Conservation (phyloP, 2,329 filamentous ascomycete species). For the Rutstroemia sydowiana region DNA sequence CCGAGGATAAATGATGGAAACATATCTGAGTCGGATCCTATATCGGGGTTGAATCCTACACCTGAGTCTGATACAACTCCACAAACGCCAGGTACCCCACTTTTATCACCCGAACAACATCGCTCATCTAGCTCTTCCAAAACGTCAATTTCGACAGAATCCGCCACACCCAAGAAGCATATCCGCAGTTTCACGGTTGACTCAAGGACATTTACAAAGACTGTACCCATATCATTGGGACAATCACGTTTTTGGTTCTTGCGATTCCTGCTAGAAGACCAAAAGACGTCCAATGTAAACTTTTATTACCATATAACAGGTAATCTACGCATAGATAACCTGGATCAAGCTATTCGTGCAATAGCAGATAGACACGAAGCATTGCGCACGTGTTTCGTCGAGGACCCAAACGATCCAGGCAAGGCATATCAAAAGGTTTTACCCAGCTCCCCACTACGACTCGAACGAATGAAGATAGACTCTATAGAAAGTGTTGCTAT, state of each 20-base stretch:
- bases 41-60: too few species aligned
- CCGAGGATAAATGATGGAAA: too few species aligned
- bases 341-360: conserved; percentile 18
- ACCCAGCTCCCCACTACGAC: background rate
- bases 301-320: conserved; percentile 19
- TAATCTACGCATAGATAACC: conserved; percentile 11
- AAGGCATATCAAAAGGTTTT: conserved; percentile 10
- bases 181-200: background rate
- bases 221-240: conserved; percentile 11
- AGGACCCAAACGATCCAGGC: background rate
- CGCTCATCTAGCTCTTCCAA: too few species aligned
- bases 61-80: too few species aligned
- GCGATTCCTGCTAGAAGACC: conserved; percentile 19
- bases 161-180: background rate
- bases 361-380: conserved; percentile 23
- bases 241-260: conserved; percentile 25
- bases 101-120: too few species aligned
- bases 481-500: background rate
- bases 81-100: too few species aligned
- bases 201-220: background rate
- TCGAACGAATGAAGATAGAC: background rate
- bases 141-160: background rate
- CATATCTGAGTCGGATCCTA: too few species aligned
- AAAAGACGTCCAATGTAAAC: conserved; percentile 23
- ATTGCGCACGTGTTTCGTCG: conserved; percentile 24